Percentiles rank a stretch among this genome's conserved stretches.
Evolutionary conservation across 306 rosid genomes (phyloP).

Genomic region (Senna siamea): DNA sequence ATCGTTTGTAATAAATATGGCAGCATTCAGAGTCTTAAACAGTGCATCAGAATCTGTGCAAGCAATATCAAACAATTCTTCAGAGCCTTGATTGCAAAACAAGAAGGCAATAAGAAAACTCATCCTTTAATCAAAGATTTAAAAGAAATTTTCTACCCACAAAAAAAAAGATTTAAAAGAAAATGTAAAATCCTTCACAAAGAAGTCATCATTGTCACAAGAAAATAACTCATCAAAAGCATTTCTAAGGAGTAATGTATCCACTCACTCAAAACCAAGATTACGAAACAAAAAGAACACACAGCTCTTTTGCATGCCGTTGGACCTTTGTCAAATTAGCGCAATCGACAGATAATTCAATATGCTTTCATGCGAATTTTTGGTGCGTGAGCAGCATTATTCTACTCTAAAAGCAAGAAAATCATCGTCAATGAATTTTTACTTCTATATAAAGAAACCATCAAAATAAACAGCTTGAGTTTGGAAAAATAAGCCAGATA

Average conservation of each 20-base stretch:
- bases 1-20: too few species aligned
- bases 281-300: neutral
- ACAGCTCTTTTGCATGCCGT: neutral
- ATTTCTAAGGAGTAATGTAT: neutral
- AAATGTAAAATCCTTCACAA: neutral
- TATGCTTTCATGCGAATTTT: neutral
- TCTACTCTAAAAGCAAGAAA: slow-evolving; percentile 15
- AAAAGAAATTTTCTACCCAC: too few species aligned
- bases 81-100: neutral
- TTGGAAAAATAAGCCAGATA: too few species aligned
- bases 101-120: neutral
- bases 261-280: neutral
- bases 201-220: slow-evolving; percentile 4
- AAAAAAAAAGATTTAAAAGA: slow-evolving; percentile 5
- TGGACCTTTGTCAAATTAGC: neutral
- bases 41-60: slow-evolving; percentile 7
- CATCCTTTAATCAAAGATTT: slow-evolving; percentile 1
- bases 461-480: neutral
- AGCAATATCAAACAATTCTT: slow-evolving; percentile 10
- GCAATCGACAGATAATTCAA: neutral
- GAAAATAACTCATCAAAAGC: neutral
- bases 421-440: neutral
- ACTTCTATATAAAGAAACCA: neutral
- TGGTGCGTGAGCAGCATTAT: neutral
- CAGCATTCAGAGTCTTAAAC: slow-evolving; percentile 9